Evolutionary conservation across 2,329 filamentous ascomycete genomes (phyloP).

Genomic region (Fonsecaea monophora): DNA sequence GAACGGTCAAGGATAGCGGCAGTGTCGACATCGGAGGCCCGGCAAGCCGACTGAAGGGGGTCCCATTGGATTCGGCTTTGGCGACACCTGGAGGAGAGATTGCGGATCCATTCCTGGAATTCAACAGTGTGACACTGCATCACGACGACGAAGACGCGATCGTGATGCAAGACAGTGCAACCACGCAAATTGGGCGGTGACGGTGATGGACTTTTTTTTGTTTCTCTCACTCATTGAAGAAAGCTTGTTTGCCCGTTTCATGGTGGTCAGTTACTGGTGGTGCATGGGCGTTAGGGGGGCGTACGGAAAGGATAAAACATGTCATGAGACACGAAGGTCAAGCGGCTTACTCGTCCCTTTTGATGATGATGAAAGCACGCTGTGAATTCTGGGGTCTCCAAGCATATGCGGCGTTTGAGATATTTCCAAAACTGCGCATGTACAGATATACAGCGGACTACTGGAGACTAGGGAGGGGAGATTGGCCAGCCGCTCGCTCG

Average conservation of each 20-base stretch:
- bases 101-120: conserved; percentile 94
- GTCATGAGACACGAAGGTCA: conserved; percentile 4
- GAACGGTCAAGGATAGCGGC: conserved; percentile 96
- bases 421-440: conserved; percentile 29
- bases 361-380: conserved; percentile 11
- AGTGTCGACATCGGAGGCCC: conserved; percentile 73
- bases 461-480: conserved; percentile 1
- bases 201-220: background rate
- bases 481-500: conserved; percentile 19
- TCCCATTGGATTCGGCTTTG: conserved; percentile 83
- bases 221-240: background rate
- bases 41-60: conserved; percentile 68
- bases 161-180: conserved; percentile 35
- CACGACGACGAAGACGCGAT: conserved; percentile 82
- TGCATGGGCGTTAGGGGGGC: conserved; percentile 26
- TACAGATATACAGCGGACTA: conserved; percentile 35
- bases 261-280: conserved; percentile 7
- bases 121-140: conserved; percentile 96
- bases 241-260: background rate
- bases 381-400: conserved; percentile 9
- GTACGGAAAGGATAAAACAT: conserved; percentile 10
- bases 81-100: conserved; percentile 83
- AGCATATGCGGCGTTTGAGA: conserved; percentile 30
- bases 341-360: conserved; percentile 14
- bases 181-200: conserved; percentile 31